A percentile compares a stretch with the other conserved stretches of the same genome.
phyloP scores from a whole-genome alignment of 1,284 basidiomycete species.

The Apiotrichum akiyoshidainum region DNA sequence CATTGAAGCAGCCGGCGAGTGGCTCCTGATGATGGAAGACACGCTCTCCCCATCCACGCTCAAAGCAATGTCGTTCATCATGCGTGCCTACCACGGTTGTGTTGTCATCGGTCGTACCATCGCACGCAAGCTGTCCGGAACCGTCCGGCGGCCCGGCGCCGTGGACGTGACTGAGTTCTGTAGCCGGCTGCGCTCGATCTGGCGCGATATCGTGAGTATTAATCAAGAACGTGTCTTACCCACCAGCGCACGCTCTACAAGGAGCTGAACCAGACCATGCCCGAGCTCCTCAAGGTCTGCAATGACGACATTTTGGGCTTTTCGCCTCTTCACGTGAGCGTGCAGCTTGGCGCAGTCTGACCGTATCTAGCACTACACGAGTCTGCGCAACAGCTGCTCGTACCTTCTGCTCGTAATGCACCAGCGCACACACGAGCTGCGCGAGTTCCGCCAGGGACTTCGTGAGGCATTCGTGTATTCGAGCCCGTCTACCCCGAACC shows the following conservation, averaged over 20 bases:
- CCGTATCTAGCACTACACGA: conserved; percentile 14
- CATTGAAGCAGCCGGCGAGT: conserved; percentile 24
- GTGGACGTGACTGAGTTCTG: conserved; percentile 29
- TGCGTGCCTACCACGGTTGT: conserved; percentile 24
- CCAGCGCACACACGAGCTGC: conserved; percentile 27
- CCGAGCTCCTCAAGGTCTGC: conserved; percentile 17
- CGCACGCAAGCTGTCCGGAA: conserved; percentile 23
- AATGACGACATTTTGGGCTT: conserved; percentile 27
- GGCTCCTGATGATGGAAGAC: conserved; percentile 23
- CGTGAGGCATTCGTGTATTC: conserved; percentile 21
- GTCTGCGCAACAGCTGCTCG: conserved; percentile 25
- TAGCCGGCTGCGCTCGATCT: conserved; percentile 17
- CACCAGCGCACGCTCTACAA: conserved; percentile 15
- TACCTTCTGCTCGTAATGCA: conserved; percentile 35
- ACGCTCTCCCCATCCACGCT: conserved; percentile 20
- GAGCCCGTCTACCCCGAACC: background rate
- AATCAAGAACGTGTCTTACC: background rate
- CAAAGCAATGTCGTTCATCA: conserved; percentile 26
- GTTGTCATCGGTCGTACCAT: conserved; percentile 22
- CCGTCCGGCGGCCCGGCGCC: conserved; percentile 24
- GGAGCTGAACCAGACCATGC: conserved; percentile 13
- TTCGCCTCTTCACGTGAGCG: conserved; percentile 38
- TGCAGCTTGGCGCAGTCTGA: conserved; percentile 1
- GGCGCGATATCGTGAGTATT: conserved; percentile 28
- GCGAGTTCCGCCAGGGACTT: conserved; percentile 29